Evolutionary conservation across 2,329 filamentous ascomycete genomes (phyloP), one percentile per base, ranked within the genome.

Genomic region (Hyphodiscus sp.): DNA sequence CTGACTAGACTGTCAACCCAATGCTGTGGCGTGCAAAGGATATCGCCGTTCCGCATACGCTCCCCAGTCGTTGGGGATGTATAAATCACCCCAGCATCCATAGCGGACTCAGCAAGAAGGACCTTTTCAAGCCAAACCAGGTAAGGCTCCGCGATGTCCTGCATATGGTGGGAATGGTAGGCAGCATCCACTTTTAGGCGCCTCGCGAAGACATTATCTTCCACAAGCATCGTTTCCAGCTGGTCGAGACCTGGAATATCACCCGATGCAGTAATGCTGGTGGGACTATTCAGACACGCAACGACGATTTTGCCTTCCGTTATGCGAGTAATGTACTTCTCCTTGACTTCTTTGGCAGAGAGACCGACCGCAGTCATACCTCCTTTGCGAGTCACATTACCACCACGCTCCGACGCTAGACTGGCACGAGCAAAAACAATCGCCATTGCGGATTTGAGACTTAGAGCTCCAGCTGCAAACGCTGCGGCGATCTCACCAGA

Each of bases 351-450:
- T 20, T 47, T 23, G 45, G 44, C 47, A 11, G 29, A 20, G 8
- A 69, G 67, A 0, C 71, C 73, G 0, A 71, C 75, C 0, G 75
- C 76, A 45, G 79, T 59, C 77, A 80, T 80, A 1, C 67, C 69
- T 0, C 78, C 78, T 8, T 26, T 3, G 23, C 23, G 23, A 26
- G 23, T 26, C 23, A 26, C 23, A 26, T 26, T 26, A 26, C 23
- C 23, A 26, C 23, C 23, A 26, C 23, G 23, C 23, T 26, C 23
- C 54, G 41, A 49, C 54, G 15, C 9, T 20, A 20, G 29, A 66
- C 58, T 74, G 70, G 58, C 50, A 60, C 69, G 47, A 55, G 62
- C 53, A 58, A 79, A 81, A 1, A 77, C 78, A 8, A 75, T 68
- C 1, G 69, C 67, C 65, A 68, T 59, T n/a, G 69, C 68, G 23